Base-by-base conservation (phyloP, 129 eudicot genomes). In the Cynara cardunculus region DNA sequence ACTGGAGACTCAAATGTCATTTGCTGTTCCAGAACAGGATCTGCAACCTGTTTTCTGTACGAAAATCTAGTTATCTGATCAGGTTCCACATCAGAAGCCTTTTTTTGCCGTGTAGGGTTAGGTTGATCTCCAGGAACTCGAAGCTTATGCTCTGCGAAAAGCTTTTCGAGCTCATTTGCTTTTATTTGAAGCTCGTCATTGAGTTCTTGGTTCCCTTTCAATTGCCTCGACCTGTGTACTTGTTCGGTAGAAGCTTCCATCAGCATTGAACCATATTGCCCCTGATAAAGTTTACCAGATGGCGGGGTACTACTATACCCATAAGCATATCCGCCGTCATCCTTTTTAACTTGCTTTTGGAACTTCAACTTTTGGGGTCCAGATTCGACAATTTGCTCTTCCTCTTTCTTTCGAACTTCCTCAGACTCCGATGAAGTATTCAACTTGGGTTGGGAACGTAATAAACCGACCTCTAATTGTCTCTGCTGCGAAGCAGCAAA, bases 161-260 rank as follows among this genome's bases (percentile, higher is more conserved):
- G 97, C 90, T 90, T 92, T 85, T 94, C 98, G 61, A 94, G 98
- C 84, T 94, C 94, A 76, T 89, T 89, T 72, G 97, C 98, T 88
- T 94, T 94, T 85, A 89, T n/a, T 82, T 89, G 80, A 65, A 94
- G 83, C 53, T 94, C 96, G 72, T 92, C 97, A 78, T 94, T 91
- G 31, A 88, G 89, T 41, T 90, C 94, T 77, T 89, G 98, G 32
- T 89, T 94, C 62, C 92, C 96, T 88, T 91, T 94, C 3, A 89
- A 66, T 73, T 88, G 97, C 74, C 92, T 87, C 41, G 8, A 81
- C 85, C 90, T 86, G 66, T 84, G 97, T 69, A 32, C 82, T 80
- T 86, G 90, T 46, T 89, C 91, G 19, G 79, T 69, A 82, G 89
- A 86, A 56, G n/a, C 65, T 21, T 83, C 77, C 11, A 39, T 64